Evolutionary conservation across 257 asterid species (phyloP).

Genomic region (Voacanga thouarsii): DNA sequence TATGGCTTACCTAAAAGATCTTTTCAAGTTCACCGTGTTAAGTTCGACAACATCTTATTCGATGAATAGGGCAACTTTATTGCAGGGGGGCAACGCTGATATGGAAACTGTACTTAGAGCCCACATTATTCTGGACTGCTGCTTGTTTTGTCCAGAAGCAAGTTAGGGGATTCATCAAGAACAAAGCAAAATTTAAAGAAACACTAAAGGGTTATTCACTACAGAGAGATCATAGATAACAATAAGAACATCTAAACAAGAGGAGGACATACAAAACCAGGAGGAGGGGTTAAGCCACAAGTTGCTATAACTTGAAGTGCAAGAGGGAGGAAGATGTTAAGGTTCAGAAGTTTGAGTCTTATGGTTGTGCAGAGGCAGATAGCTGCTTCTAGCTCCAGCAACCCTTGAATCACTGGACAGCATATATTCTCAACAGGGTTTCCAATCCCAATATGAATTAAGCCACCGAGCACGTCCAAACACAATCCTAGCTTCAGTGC

Average conservation of each 20-base stretch:
- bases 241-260: slow-evolving; percentile 16
- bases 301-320: slow-evolving; percentile 81
- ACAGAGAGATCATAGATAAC: background rate
- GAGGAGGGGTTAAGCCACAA: slow-evolving; percentile 81
- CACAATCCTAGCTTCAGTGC: slow-evolving; percentile 89
- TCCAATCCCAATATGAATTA: slow-evolving; percentile 77
- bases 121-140: background rate
- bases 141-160: background rate
- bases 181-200: background rate
- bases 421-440: slow-evolving; percentile 71
- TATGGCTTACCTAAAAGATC: background rate
- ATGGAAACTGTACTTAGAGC: background rate
- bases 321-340: slow-evolving; percentile 71
- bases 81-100: background rate
- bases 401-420: slow-evolving; percentile 89
- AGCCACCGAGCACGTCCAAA: slow-evolving; percentile 82
- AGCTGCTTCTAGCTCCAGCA: slow-evolving; percentile 83
- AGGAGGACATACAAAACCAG: slow-evolving; percentile 87
- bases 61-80: background rate
- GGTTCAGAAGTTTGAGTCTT: slow-evolving; percentile 73
- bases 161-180: background rate
- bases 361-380: slow-evolving; percentile 80
- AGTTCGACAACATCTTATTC: background rate
- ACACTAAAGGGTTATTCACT: background rate
- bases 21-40: background rate